These are phyloP conservation scores for Parasitella parasitica DNA, from an alignment of 371 early-diverging fungal species.

Conservation along the genomic window DNA sequence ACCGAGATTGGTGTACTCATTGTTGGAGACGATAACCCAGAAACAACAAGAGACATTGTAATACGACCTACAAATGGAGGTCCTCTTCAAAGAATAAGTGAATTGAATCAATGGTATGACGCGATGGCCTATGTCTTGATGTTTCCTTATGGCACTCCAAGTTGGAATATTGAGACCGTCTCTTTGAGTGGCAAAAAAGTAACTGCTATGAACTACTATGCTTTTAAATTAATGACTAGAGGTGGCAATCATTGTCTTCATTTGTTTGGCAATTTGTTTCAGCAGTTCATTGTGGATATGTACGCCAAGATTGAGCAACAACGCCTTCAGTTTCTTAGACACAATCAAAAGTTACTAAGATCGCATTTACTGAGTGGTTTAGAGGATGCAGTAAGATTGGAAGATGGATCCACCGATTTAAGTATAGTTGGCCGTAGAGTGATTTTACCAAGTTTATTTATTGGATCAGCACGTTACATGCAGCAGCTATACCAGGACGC, in stretches of 20 bases:
- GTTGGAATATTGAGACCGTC: too few relatives aligned
- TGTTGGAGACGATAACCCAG: too few relatives aligned
- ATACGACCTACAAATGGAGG: too few relatives aligned
- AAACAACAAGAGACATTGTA: too few relatives aligned
- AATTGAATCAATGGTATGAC: not conserved
- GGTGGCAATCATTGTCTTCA: not conserved
- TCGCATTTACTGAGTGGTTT: too few relatives aligned
- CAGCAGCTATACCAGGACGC: slow-evolving; percentile 30
- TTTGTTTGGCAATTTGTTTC: not conserved
- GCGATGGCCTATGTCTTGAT: not conserved
- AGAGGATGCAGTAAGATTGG: too few relatives aligned
- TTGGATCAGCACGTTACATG: slow-evolving; percentile 25
- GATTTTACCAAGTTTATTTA: slow-evolving; percentile 17
- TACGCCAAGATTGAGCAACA: not conserved
- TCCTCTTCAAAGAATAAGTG: not conserved
- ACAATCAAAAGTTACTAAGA: not conserved
- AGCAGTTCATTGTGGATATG: slow-evolving; percentile 1
- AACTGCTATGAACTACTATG: not conserved
- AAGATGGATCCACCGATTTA: too few relatives aligned
- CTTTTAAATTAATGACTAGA: not conserved
- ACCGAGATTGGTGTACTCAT: too few relatives aligned
- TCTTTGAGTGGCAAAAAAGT: too few relatives aligned
- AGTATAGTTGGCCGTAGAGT: too few relatives aligned
- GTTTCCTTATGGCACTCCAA: too few relatives aligned
- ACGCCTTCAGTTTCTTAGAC: not conserved